Evolutionary conservation across 768 basidiomycete genomes (phyloP).

Genomic region (Cystofilobasidium bisporidii): DNA sequence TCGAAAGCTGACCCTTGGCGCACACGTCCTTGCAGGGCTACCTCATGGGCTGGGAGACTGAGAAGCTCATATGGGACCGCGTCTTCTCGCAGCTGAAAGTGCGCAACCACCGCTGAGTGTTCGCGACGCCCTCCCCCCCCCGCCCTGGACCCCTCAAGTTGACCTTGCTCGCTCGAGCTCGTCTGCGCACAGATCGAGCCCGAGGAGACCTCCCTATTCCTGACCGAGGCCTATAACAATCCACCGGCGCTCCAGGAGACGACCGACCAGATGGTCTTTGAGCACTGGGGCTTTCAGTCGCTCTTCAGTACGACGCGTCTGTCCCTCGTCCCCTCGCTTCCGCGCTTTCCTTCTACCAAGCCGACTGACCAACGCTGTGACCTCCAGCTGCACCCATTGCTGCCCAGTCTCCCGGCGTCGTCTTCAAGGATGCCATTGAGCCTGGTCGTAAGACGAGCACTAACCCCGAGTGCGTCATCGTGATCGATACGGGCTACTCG

Average conservation of each 20-base stretch:
- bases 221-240: slow-evolving; percentile 94
- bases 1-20: slow-evolving; percentile 3
- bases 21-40: slow-evolving; percentile 57
- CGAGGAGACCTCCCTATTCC: slow-evolving; percentile 59
- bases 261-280: slow-evolving; percentile 91
- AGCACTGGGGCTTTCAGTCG: slow-evolving; percentile 86
- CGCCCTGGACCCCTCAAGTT: no score
- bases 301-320: slow-evolving; percentile 73
- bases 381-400: slow-evolving; percentile 10
- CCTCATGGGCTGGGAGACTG: slow-evolving; percentile 87
- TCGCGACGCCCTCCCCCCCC: no score
- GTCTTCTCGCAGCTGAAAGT: slow-evolving; percentile 58
- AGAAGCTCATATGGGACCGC: slow-evolving; percentile 90
- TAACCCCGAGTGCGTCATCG: slow-evolving; percentile 64
- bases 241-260: slow-evolving; percentile 81
- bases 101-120: no score
- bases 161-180: no score
- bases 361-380: background rate
- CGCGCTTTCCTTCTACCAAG: slow-evolving; percentile 25
- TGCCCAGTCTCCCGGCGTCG: background rate
- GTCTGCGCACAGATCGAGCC: slow-evolving; percentile 77
- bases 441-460: slow-evolving; percentile 41
- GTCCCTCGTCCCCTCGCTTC: slow-evolving; percentile 36
- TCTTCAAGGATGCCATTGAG: no score
- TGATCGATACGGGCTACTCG: slow-evolving; percentile 87